A percentile compares a stretch with the other conserved stretches of the same genome.
Evolutionary conservation across 139 green algal species (phyloP).

Genomic region (Helicosporidium sp.): DNA sequence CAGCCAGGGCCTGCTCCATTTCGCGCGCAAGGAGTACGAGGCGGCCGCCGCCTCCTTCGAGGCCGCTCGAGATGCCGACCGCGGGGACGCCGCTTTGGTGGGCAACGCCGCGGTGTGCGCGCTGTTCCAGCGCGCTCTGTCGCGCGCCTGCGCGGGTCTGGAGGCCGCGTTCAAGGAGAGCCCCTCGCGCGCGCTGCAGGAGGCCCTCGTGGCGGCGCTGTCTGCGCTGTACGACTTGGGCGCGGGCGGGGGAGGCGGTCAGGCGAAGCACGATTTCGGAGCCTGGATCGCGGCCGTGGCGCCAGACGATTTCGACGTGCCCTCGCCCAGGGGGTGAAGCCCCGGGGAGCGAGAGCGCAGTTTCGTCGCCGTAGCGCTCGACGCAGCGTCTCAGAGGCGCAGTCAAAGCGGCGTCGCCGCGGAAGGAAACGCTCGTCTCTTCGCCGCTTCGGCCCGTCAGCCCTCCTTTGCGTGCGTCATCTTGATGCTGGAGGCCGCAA

Average conservation of each 20-base stretch:
- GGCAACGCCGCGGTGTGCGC: constrained; percentile 4
- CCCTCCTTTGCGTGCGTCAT: not conserved
- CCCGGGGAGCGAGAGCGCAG: too few relatives aligned
- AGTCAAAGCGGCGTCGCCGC: not conserved
- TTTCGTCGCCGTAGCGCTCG: too few relatives aligned
- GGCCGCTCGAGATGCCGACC: not conserved
- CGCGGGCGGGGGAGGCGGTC: not conserved
- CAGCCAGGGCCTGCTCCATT: constrained; percentile 1
- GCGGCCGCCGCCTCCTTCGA: constrained; percentile 14
- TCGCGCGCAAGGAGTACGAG: not conserved
- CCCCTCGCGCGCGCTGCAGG: not conserved
- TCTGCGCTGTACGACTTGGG: not conserved
- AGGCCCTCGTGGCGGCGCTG: not conserved
- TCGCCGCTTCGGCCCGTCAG: not conserved
- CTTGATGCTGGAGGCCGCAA: constrained; percentile 16
- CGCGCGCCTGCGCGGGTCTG: not conserved
- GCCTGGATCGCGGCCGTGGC: constrained; percentile 3
- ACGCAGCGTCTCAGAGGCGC: too few relatives aligned
- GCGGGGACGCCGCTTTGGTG: constrained; percentile 7
- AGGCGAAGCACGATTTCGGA: constrained; percentile 3
- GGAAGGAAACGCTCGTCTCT: not conserved
- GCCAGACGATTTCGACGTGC: constrained; percentile 10
- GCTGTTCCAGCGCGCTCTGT: not conserved
- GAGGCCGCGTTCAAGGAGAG: not conserved
- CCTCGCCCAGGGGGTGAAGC: too few relatives aligned